Base-by-base conservation (phyloP, 441 rosid genomes). In the Pelargonium myrrhifolium region DNA sequence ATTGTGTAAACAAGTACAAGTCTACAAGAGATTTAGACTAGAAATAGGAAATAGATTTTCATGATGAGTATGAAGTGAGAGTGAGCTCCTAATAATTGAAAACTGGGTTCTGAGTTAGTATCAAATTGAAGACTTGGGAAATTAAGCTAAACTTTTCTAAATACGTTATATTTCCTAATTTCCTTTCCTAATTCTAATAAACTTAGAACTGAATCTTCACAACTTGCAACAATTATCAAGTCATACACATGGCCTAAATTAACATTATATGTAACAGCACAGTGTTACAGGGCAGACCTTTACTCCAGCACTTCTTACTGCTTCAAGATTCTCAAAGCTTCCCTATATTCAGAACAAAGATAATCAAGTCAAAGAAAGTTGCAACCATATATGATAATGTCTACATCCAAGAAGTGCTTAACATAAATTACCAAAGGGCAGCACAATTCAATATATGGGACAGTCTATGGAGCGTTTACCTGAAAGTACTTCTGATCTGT, bases 321-420 rank as follows among this genome's bases (percentile, higher is more conserved):
- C 86, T 78, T 82, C 90, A 82, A 94, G 77, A 80, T 94, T 89
- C 68, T 89, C 91, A 78, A 89, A 94, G 79, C 99, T 84, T 78
- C 99, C 99, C 97, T 92, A 64, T 8, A 74, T 49, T 67, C 65
- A 70, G 20, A 53, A 15, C 15, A 71, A 78, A 31, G 71, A 65
- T n/a, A 24, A 66, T n/a, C 55, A 67, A 63, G 65, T 39, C 18
- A 75, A 65, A 64, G 11, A 40, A 63, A 72, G 22, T 43, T 45
- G 64, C 26, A 53, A 53, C 18, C 9, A 53, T 7, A 17, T 10
- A 17, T 53, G 24, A 53, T 53, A 53, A 24, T 53, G 40, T 60
- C 17, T 22, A 47, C 37, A 65, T 6, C 37, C 40, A 65, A 28
- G 71, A 68, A 63, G 18, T 67, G 35, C 56, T 31, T 24, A 40